Base-by-base conservation (phyloP, 225 moss, liverwort and hornwort species). In the Sphagnum contortum region DNA sequence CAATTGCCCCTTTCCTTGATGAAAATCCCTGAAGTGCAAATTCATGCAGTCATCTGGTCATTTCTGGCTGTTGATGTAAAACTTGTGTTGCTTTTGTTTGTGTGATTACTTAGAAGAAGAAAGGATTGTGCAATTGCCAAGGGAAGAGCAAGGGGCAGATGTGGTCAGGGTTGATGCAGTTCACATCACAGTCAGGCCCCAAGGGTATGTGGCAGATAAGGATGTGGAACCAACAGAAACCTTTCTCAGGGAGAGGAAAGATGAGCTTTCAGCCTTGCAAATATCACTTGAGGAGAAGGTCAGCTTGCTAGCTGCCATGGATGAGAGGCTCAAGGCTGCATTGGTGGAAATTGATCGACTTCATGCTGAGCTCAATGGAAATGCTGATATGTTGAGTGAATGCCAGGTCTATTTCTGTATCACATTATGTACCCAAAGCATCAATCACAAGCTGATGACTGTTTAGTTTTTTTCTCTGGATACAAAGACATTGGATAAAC, bases 361-460 rank as follows among this genome's bases (percentile, higher is more conserved):
- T 3, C 85, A 79, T 9, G 65, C 77, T 67, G 83, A 91, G 72
- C 64, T 93, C 71, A 86, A 86, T 3, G 87, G 83, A 64, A 98
- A 78, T 47, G 73, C 73, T 48, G 93, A 89, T 61, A 91, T 93
- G 64, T 50, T 98, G 49, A 91, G 81, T 62, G 93, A 98, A 81
- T 98, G 91, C 77, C 93, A 93, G 90, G 90, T 90, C 54, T 57
- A 79, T 74, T 12, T 53, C 29, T 29, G 29, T 29, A 29, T 29
- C 29, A 0, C 29, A 29, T 29, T 29, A 29, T 29, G 29, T 29
- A 29, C 29, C 29, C 29, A 29, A 29, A 29, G 29, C 29, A 29
- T 29, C 29, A 29, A 29, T 29, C 29, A 29, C 29, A 29, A 29
- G 29, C 29, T 29, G 29, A 29, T 29, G 29, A 29, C 29, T 29